These are phyloP conservation scores for Scenedesmus sp. DNA, from an alignment of 163 green algal species.

Conservation along the genomic window DNA sequence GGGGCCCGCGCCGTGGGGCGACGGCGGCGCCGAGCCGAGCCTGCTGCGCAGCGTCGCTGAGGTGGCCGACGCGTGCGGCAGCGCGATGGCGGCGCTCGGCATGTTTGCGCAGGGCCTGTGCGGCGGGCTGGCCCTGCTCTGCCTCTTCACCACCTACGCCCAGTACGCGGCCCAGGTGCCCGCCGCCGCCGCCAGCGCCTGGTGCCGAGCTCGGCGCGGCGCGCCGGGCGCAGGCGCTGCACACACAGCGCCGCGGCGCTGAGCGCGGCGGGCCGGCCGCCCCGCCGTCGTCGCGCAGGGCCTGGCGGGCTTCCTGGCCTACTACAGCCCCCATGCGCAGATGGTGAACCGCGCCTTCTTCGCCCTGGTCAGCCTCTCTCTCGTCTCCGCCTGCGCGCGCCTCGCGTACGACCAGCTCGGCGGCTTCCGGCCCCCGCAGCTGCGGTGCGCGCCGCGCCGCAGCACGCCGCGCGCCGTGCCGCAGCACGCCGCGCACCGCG, in stretches of 20 bases:
- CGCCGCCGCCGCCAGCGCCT: too few species aligned
- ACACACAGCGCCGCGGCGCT: too few species aligned
- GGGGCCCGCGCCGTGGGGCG: too few species aligned
- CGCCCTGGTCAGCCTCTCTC: conserved; percentile 35
- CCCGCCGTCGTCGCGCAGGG: too few species aligned
- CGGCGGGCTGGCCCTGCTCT: conserved; percentile 33
- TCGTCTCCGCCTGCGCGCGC: conserved; percentile 22
- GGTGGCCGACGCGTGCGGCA: conserved; percentile 29
- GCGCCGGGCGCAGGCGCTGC: too few species aligned
- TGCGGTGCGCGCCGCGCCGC: conserved; percentile 3
- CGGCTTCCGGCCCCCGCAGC: neutral
- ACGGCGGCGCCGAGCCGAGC: neutral
- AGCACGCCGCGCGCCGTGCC: too few species aligned
- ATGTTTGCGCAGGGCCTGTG: conserved; percentile 43
- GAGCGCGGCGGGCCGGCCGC: too few species aligned
- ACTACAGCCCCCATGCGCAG: conserved; percentile 20
- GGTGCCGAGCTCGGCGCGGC: too few species aligned
- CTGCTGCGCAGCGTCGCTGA: conserved; percentile 30
- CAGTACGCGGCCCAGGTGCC: conserved; percentile 17
- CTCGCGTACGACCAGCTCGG: conserved; percentile 37
- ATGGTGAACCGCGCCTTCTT: conserved; percentile 45
- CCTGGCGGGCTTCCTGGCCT: conserved; percentile 33
- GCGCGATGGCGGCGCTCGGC: conserved; percentile 19
- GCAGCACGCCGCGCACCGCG: too few species aligned
- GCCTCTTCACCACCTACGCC: conserved; percentile 32